Conservation (phyloP, 768 basidiomycete species). For the Auriscalpium microsporum region DNA sequence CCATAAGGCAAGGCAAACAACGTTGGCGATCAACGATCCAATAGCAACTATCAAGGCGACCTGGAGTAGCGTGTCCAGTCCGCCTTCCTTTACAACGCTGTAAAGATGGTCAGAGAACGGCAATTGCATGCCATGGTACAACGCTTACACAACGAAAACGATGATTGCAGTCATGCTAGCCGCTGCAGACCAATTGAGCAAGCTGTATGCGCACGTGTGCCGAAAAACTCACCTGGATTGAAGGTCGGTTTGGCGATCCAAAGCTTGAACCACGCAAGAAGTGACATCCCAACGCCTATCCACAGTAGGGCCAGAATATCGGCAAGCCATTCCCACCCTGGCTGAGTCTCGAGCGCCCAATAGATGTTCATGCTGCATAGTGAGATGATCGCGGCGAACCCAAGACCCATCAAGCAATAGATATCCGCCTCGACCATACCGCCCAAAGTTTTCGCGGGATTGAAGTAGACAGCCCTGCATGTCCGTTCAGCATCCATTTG, state of each 20-base stretch:
- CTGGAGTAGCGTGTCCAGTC: constrained; percentile 61
- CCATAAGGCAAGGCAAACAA: constrained; percentile 81
- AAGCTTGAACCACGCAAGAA: constrained; percentile 84
- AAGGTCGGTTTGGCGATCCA: constrained; percentile 88
- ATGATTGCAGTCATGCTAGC: constrained; percentile 82
- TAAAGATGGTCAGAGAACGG: not conserved
- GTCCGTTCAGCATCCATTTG: not conserved
- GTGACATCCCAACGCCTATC: constrained; percentile 77
- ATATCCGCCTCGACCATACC: constrained; percentile 88
- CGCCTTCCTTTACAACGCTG: constrained; percentile 85
- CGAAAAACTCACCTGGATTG: constrained; percentile 58
- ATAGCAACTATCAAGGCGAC: constrained; percentile 70
- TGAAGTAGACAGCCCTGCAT: constrained; percentile 73
- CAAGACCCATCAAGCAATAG: constrained; percentile 62
- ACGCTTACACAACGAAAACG: constrained; percentile 68
- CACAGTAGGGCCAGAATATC: constrained; percentile 69
- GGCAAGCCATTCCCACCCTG: constrained; percentile 67
- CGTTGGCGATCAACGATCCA: constrained; percentile 71
- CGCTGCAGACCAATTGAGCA: constrained; percentile 32
- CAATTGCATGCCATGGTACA: not conserved
- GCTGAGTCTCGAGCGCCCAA: constrained; percentile 65
- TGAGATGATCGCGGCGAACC: constrained; percentile 67
- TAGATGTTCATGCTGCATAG: constrained; percentile 71
- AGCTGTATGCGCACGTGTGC: not conserved
- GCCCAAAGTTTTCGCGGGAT: constrained; percentile 89